Evolutionary conservation across 2,329 filamentous ascomycete species (phyloP), one percentile per base, ranked within the genome.

Genomic region (Ascochyta viciae-villosae): DNA sequence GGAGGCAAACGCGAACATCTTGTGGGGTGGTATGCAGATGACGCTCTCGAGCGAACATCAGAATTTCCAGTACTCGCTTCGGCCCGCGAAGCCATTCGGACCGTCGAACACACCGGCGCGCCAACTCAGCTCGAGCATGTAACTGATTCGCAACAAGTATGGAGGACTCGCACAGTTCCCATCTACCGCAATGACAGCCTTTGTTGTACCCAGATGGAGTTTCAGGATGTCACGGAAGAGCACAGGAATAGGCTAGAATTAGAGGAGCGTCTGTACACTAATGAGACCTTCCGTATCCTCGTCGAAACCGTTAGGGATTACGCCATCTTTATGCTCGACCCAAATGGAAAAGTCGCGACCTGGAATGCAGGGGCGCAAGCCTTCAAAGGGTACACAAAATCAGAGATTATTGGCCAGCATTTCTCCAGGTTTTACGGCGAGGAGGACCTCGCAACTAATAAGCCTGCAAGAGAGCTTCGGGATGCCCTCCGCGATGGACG

Each of bases 301-400:
- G 78, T 88, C 33, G 82, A 87, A 59, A 83, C 81, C 0, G 83
- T 87, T 63, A 85, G 83, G 70, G 83, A 87, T 58, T 87, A 86
- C 62, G 85, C 85, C 54, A 87, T 87, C 57, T 88, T 87, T 65
- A 82, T 87, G 74, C 77, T 87, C 26, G 83, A 86, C 48, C 78
- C 82, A 0, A 71, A 76, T 3, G 85, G 85, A n/a, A 74, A 81
- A 61, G 79, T 87, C 15, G 78, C 78, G 1, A 86, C 84, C 0
- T 87, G 84, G 85, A 87, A 86, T 60, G 74, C 77, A 0, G 84
- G 84, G 2, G 84, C 84, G 0, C 75, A 82, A 46, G 70, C 82
- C 12, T 77, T 85, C 60, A 87, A 87, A 64, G 83, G 83, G 3
- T 87, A 85, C 65, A 79, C 65, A 1, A 71, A 76, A 16, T 75